These are phyloP conservation scores for Marasmius tenuissimus DNA, from an alignment of 1,284 basidiomycete genomes.

Conservation along the genomic window DNA sequence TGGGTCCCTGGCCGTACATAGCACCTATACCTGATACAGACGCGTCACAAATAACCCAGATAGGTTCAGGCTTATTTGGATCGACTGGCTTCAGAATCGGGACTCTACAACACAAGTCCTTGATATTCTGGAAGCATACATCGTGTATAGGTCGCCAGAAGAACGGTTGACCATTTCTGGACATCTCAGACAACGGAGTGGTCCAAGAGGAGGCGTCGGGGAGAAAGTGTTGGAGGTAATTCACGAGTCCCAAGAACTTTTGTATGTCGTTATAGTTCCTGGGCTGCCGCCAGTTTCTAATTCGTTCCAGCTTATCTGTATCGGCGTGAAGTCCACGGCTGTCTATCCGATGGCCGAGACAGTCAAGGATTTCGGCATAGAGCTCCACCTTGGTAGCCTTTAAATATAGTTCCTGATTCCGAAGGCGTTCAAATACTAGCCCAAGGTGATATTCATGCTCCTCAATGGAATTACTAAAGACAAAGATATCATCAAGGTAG, in stretches of 20 bases:
- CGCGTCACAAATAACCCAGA: conserved; percentile 26
- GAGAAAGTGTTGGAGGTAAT: no score
- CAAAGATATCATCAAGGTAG: conserved; percentile 39
- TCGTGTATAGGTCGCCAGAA: no score
- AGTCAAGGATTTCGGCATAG: conserved; percentile 26
- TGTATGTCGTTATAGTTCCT: neutral
- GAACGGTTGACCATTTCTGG: no score
- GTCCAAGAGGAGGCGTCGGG: no score
- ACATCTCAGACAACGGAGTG: no score
- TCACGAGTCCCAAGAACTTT: neutral
- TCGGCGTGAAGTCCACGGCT: conserved; percentile 24
- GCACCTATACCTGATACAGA: conserved; percentile 36
- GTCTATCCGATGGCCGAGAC: conserved; percentile 29
- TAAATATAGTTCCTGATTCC: conserved; percentile 19
- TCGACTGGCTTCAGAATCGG: neutral
- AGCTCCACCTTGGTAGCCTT: conserved; percentile 30
- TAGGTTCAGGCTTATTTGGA: neutral
- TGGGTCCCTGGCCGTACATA: conserved; percentile 35
- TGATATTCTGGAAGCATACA: neutral
- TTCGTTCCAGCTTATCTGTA: conserved; percentile 9
- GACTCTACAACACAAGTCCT: neutral
- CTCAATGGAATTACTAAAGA: conserved; percentile 27
- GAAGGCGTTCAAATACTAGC: conserved; percentile 20
- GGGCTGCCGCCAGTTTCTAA: neutral
- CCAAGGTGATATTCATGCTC: conserved; percentile 27